phyloP scores from a whole-genome alignment of 768 basidiomycete species.

The Trametes gibbosa region DNA sequence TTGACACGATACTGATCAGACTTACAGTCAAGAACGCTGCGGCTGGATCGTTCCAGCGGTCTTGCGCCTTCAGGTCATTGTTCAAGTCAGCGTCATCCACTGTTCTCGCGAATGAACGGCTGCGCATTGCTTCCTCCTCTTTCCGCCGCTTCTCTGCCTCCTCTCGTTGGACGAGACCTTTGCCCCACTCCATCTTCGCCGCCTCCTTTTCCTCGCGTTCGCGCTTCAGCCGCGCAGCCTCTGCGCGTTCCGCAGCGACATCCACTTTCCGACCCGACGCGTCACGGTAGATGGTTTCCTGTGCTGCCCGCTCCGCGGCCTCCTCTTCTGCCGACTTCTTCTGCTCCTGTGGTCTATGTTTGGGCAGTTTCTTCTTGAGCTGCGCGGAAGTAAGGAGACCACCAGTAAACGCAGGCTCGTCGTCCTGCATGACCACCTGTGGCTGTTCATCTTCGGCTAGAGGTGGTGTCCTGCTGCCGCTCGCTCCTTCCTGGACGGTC shows the following conservation, averaged over 20 bases:
- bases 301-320: constrained; percentile 55
- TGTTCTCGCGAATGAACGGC: constrained; percentile 67
- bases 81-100: constrained; percentile 87
- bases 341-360: constrained; percentile 33
- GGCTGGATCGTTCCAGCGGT: constrained; percentile 97
- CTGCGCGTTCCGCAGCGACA: constrained; percentile 78
- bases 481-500: constrained; percentile 54
- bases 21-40: constrained; percentile 88
- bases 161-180: constrained; percentile 87
- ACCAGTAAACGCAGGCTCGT: constrained; percentile 51
- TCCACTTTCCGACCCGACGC: constrained; percentile 85
- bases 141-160: constrained; percentile 64
- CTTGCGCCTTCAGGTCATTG: constrained; percentile 74
- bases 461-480: constrained; percentile 45
- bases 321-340: constrained; percentile 39
- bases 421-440: constrained; percentile 47
- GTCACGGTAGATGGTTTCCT: constrained; percentile 96
- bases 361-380: constrained; percentile 61
- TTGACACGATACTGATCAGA: constrained; percentile 2
- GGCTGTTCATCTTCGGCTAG: constrained; percentile 69
- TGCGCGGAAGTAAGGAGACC: constrained; percentile 79
- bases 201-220: constrained; percentile 85
- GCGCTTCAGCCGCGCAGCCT: constrained; percentile 76
- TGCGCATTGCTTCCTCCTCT: constrained; percentile 68
- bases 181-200: constrained; percentile 96